Evolutionary conservation across 371 early-diverging fungal genomes (phyloP), one percentile per base, ranked within the genome.

Genomic region (Circinella umbellata): DNA sequence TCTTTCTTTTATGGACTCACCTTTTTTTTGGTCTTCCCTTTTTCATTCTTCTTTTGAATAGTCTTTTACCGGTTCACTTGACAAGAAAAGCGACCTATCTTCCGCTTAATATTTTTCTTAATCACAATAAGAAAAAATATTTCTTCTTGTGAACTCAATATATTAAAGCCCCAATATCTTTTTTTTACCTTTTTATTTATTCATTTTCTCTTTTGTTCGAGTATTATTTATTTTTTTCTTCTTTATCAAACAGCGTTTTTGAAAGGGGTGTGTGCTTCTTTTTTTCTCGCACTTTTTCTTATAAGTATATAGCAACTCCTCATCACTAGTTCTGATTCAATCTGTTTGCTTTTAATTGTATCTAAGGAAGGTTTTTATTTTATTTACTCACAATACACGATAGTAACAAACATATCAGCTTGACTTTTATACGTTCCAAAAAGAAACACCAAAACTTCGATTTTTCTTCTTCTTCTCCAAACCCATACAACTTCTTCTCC

Each of bases 31-130:
- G 47, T 61, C 69, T 69, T 63, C 61, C 69, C 59, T 64, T 54
- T 69, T 59, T 67, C 51, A 63, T 69, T 46, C 61, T 69, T 69
- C 60, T 70, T 71, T 69, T 49, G 57, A 57, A n/a, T 34, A 57
- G 5, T 27, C 27, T 11, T 42, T 42, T 57, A 54, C 4, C 54
- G n/a, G 54, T n/a, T 20, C 15, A 11, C 4, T n/a, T 57, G 57
- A 57, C 34, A 57, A 57, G 57, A 57, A 57, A 20, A 54, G n/a
- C 54, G n/a, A 54, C 54, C 61, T 57, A 27, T 27, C 64, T 55
- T 49, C 65, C 27, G 27, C 27, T 27, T 42, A 42, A 6, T 42
- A 42, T 42, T 42, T 42, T 1, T 42, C 42, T 42, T 42, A 42
- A 42, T 11, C 42, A 11, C 42, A 9, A 9, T 42, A 42, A 9